Percentiles rank a stretch among this genome's conserved stretches.
Conservation (phyloP, 495 filamentous ascomycete genomes). For the Sabuloglossum arenarium region DNA sequence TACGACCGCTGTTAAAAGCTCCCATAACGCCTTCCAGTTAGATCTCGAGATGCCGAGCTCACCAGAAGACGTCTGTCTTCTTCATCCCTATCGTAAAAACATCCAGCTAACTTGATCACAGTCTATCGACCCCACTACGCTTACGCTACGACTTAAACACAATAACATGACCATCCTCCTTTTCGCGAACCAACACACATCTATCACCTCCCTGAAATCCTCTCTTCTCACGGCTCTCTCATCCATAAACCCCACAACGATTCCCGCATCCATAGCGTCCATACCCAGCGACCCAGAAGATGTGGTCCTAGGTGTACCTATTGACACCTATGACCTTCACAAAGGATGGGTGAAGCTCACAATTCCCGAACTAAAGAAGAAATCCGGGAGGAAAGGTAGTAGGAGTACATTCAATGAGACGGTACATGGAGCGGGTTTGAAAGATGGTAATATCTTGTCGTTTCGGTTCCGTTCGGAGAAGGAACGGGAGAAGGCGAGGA, state of each 20-base stretch:
- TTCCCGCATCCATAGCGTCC: conserved; percentile 20
- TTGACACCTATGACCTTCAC: conserved; percentile 31
- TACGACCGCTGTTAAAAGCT: too few relatives aligned
- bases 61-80: neutral
- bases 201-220: conserved; percentile 37
- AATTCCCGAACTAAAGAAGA: conserved; percentile 10
- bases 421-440: conserved; percentile 29
- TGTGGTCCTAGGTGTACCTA: conserved; percentile 31
- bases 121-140: conserved; percentile 4
- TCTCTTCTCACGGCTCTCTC: conserved; percentile 35
- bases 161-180: conserved; percentile 60
- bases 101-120: neutral
- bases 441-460: conserved; percentile 42
- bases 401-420: conserved; percentile 15
- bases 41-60: neutral
- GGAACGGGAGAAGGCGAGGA: conserved; percentile 4
- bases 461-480: conserved; percentile 32
- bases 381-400: conserved; percentile 10
- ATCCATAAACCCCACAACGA: conserved; percentile 28
- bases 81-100: too few relatives aligned
- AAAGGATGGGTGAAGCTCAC: conserved; percentile 34
- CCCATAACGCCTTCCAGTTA: neutral
- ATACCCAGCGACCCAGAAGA: conserved; percentile 27
- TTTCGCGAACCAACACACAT: conserved; percentile 36
- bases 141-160: conserved; percentile 61